Evolutionary conservation across 2,329 filamentous ascomycete genomes (phyloP).

Genomic region (Pestalotiopsis sp.): DNA sequence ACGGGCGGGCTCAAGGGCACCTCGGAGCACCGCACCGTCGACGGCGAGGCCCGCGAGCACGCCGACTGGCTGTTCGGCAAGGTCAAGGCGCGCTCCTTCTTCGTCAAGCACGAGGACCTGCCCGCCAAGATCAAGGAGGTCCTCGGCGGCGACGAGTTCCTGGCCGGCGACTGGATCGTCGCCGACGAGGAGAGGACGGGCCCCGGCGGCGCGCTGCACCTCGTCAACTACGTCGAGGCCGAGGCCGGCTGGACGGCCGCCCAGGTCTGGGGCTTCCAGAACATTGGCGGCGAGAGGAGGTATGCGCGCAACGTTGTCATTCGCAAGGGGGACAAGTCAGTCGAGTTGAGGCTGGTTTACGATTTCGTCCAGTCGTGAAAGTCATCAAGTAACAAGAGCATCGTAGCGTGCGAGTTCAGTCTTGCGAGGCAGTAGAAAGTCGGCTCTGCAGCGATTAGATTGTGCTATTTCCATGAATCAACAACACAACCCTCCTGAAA

Average conservation of each 20-base stretch:
- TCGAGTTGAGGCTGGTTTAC: conserved; percentile 58
- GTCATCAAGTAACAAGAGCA: no score
- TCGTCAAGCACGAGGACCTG: conserved; percentile 54
- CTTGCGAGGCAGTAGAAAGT: not conserved
- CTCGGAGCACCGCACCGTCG: conserved; percentile 56
- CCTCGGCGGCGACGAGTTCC: conserved; percentile 44
- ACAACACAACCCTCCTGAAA: not conserved
- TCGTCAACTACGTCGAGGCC: conserved; percentile 65
- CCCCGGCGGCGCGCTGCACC: conserved; percentile 61
- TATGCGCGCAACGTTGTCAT: conserved; percentile 58
- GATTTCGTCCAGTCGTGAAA: conserved; percentile 41
- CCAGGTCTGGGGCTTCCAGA: conserved; percentile 66
- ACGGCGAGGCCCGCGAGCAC: conserved; percentile 62
- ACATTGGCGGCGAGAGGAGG: conserved; percentile 52
- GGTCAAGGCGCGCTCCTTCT: conserved; percentile 63
- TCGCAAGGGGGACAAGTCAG: conserved; percentile 51
- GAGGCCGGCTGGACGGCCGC: conserved; percentile 53
- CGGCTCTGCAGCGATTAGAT: not conserved
- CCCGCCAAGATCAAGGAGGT: conserved; percentile 60
- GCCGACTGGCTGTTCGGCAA: conserved; percentile 79
- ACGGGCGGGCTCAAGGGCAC: conserved; percentile 74
- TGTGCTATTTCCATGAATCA: not conserved
- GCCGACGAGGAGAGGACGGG: conserved; percentile 53
- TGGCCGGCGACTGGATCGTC: conserved; percentile 62
- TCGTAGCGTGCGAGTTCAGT: not conserved